These are phyloP conservation scores for Reutealis trisperma DNA, from an alignment of 345 rosid genomes.

Conservation along the genomic window DNA sequence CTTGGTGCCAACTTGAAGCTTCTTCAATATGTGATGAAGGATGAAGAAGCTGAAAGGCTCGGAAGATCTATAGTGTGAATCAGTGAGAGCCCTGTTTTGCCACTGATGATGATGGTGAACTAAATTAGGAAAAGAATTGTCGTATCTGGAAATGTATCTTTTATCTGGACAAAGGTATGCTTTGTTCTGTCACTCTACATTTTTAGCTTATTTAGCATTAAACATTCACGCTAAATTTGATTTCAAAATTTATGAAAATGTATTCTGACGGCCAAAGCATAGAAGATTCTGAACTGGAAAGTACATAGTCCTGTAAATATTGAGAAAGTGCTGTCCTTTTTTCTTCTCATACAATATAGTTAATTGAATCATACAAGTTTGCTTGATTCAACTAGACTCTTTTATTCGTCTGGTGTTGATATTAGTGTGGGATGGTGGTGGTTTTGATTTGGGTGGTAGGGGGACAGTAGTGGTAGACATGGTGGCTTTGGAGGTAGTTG, in stretches of 20 bases:
- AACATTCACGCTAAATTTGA: no score
- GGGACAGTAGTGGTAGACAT: neutral
- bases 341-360: neutral
- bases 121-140: constrained; percentile 14
- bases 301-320: neutral
- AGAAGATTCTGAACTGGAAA: neutral
- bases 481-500: neutral
- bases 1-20: constrained; percentile 36
- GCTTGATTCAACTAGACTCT: neutral
- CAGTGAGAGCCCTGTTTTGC: constrained; percentile 20
- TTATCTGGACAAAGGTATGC: constrained; percentile 29
- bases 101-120: constrained; percentile 26
- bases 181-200: neutral
- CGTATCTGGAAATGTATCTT: constrained; percentile 19
- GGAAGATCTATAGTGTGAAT: constrained; percentile 9
- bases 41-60: constrained; percentile 35
- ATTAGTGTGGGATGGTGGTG: neutral
- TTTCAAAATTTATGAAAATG: neutral
- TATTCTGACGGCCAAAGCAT: neutral
- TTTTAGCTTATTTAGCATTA: neutral
- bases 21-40: constrained; percentile 27
- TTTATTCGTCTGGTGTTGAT: neutral
- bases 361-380: neutral
- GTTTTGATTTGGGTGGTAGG: neutral
- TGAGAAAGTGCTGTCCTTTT: neutral